Evolutionary conservation across 768 basidiomycete genomes (phyloP).

Genomic region (Lactifluus rugatus): DNA sequence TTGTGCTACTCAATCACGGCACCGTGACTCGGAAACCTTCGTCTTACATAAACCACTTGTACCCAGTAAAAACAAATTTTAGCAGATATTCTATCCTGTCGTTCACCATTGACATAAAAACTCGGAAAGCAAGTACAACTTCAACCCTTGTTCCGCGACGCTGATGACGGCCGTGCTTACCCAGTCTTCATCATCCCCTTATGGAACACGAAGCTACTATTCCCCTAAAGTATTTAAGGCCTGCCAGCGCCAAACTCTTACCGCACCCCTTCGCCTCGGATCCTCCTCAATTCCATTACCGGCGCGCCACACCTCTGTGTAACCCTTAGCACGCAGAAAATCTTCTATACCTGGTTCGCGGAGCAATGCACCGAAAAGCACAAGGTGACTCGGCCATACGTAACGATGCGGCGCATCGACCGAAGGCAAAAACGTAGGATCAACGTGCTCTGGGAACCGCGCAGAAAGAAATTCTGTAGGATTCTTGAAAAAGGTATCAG

Average conservation of each 20-base stretch:
- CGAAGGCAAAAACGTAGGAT: slow-evolving; percentile 57
- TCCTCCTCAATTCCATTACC: slow-evolving; percentile 75
- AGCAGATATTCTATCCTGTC: no score
- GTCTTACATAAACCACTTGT: no score
- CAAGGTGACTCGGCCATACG: slow-evolving; percentile 72
- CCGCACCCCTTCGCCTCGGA: slow-evolving; percentile 53
- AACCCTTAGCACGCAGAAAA: slow-evolving; percentile 46
- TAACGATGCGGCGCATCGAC: slow-evolving; percentile 43
- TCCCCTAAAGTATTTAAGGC: neutral
- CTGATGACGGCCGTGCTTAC: neutral
- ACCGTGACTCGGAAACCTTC: no score
- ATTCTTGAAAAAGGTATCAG: slow-evolving; percentile 66
- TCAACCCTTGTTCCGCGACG: neutral
- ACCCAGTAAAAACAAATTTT: no score
- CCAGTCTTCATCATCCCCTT: neutral
- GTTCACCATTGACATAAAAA: no score
- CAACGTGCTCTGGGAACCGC: slow-evolving; percentile 57
- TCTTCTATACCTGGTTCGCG: slow-evolving; percentile 37
- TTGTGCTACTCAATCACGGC: no score
- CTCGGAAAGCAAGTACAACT: no score
- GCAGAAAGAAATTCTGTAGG: slow-evolving; percentile 55
- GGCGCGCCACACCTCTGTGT: slow-evolving; percentile 49
- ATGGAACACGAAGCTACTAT: neutral
- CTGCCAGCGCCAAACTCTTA: slow-evolving; percentile 49
- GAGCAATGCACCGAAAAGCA: slow-evolving; percentile 77